Evolutionary conservation across 129 eudicot genomes (phyloP).

Genomic region (Silybum marianum): DNA sequence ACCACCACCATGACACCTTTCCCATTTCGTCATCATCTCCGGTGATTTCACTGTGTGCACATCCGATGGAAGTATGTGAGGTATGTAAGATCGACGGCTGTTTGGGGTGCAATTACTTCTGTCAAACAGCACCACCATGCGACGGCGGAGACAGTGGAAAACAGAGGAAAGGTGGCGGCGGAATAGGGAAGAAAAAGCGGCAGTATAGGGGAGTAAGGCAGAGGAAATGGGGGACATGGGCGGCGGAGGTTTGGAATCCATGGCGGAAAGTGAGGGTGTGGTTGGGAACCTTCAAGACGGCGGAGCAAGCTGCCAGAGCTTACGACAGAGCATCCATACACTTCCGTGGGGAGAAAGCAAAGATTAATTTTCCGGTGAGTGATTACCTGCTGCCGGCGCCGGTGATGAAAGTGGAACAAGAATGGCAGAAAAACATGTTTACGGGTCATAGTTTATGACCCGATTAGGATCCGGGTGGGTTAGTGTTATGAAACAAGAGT

Average conservation of each 20-base stretch:
- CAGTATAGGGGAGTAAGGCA: conserved; percentile 37
- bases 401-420: conserved; percentile 20
- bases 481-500: too few species aligned
- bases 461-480: too few species aligned
- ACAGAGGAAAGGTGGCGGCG: background rate
- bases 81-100: conserved; percentile 24
- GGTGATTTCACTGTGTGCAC: background rate
- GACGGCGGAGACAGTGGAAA: background rate
- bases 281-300: conserved; percentile 54
- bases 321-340: conserved; percentile 53
- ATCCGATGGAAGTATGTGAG: conserved; percentile 28
- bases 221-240: conserved; percentile 47
- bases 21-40: background rate
- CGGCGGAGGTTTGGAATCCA: conserved; percentile 59
- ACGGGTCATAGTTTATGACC: too few species aligned
- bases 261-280: conserved; percentile 39
- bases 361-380: conserved; percentile 46
- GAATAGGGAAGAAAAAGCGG: conserved; percentile 25
- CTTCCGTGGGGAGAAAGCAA: conserved; percentile 54
- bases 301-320: conserved; percentile 56
- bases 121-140: conserved; percentile 19
- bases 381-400: conserved; percentile 18
- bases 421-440: background rate
- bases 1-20: background rate
- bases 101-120: conserved; percentile 30